These are phyloP conservation scores for Penicillium egyptiacum DNA, from an alignment of 495 filamentous ascomycete genomes.

Conservation along the genomic window DNA sequence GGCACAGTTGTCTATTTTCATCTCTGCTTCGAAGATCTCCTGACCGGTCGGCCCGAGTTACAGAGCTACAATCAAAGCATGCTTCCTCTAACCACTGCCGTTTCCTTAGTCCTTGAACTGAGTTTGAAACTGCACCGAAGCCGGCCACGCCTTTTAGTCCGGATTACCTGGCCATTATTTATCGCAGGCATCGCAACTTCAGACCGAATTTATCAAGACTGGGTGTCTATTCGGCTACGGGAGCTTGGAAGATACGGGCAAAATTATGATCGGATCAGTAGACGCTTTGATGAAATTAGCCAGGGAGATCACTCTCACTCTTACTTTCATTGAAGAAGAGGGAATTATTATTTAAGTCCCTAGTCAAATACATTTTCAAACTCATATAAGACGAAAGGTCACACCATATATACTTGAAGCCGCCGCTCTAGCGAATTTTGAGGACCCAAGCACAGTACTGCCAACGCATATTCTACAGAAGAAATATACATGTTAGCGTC, in stretches of 20 bases:
- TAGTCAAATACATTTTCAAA: background rate
- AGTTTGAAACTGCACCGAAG: slow-evolving; percentile 33
- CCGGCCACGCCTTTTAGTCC: slow-evolving; percentile 29
- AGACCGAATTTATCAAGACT: slow-evolving; percentile 35
- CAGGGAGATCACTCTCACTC: slow-evolving; percentile 17
- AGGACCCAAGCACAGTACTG: too few species aligned
- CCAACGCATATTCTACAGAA: too few species aligned
- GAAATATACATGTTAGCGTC: too few species aligned
- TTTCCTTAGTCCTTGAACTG: slow-evolving; percentile 30
- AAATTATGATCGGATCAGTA: slow-evolving; percentile 26
- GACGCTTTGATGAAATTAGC: slow-evolving; percentile 32
- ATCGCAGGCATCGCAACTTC: slow-evolving; percentile 35
- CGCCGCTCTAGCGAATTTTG: too few species aligned
- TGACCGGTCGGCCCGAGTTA: background rate
- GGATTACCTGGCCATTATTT: slow-evolving; percentile 36
- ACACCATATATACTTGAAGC: too few species aligned
- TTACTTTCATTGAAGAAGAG: slow-evolving; percentile 14
- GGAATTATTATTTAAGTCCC: background rate
- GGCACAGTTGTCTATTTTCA: slow-evolving; percentile 12
- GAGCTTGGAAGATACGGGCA: slow-evolving; percentile 35
- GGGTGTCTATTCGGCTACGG: slow-evolving; percentile 36
- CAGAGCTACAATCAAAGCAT: slow-evolving; percentile 8
- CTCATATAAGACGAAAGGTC: too few species aligned
- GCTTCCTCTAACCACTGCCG: slow-evolving; percentile 23
- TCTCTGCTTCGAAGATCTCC: too few species aligned